These are phyloP conservation scores for Xylaria sp. DNA, from an alignment of 2,329 filamentous ascomycete species.

Conservation along the genomic window DNA sequence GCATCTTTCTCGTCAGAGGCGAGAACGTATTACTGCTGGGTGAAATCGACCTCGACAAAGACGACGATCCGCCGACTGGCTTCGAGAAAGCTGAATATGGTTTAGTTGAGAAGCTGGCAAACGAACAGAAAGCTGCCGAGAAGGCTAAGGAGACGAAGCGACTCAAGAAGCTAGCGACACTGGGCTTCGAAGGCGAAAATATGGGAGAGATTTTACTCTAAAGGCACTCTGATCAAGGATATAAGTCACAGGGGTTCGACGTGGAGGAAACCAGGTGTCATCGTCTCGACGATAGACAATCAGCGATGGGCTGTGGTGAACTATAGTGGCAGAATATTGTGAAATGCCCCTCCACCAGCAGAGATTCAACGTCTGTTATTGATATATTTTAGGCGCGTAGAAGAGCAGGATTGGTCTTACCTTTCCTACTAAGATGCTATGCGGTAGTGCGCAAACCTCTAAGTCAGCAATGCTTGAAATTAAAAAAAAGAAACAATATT, in stretches of 20 bases:
- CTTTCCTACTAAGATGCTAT: not conserved
- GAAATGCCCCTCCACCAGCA: slow-evolving; percentile 60
- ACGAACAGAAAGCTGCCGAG: slow-evolving; percentile 74
- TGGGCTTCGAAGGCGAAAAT: slow-evolving; percentile 91
- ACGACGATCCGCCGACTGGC: slow-evolving; percentile 82
- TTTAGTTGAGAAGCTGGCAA: slow-evolving; percentile 76
- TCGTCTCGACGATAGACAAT: slow-evolving; percentile 9
- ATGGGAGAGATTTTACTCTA: slow-evolving; percentile 75
- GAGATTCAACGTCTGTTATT: slow-evolving; percentile 20
- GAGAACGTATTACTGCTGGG: slow-evolving; percentile 97
- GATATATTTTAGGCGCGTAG: slow-evolving; percentile 11
- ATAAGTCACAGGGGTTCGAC: slow-evolving; percentile 10
- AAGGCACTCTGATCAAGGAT: slow-evolving; percentile 10
- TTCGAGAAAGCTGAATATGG: slow-evolving; percentile 73
- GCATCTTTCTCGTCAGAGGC: slow-evolving; percentile 90
- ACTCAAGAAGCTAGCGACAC: slow-evolving; percentile 74
- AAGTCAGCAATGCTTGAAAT: slow-evolving; percentile 2
- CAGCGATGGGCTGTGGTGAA: slow-evolving; percentile 28
- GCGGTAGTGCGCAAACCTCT: slow-evolving; percentile 1
- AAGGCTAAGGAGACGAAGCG: slow-evolving; percentile 79
- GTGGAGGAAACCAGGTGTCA: not conserved
- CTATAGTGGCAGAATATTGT: slow-evolving; percentile 67
- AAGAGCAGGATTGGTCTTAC: slow-evolving; percentile 9
- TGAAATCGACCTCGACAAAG: slow-evolving; percentile 96
- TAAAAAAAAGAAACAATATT: not conserved